These are phyloP conservation scores for Tetrahymena malaccensis DNA, from an alignment of 73 alveolate species.

Conservation along the genomic window DNA sequence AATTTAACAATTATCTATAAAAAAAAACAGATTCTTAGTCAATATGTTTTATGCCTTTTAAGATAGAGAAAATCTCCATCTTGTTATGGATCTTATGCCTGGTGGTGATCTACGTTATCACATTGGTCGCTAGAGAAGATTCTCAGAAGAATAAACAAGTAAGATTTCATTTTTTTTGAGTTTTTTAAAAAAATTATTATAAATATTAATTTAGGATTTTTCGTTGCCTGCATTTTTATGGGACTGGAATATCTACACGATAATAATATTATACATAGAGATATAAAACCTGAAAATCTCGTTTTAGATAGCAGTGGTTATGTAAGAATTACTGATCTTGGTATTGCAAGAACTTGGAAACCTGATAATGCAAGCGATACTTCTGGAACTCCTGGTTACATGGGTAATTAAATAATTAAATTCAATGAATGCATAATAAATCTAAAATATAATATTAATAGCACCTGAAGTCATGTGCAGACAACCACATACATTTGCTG, in stretches of 20 bases:
- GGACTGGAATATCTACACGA: conserved; percentile 34
- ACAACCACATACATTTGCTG: conserved; percentile 82
- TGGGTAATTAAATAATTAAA: conserved; percentile 39
- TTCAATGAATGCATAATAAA: no score
- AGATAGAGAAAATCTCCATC: conserved; percentile 80
- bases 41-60: conserved; percentile 89
- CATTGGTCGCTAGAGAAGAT: conserved; percentile 65
- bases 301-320: conserved; percentile 41
- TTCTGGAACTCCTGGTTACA: conserved; percentile 89
- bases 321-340: conserved; percentile 73
- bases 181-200: no score
- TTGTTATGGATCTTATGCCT: conserved; percentile 75
- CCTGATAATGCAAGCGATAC: conserved; percentile 74
- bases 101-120: conserved; percentile 95
- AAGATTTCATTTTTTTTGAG: conserved; percentile 12
- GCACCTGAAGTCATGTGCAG: conserved; percentile 94
- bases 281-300: conserved; percentile 37
- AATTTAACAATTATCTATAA: no score
- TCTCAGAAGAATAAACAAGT: conserved; percentile 84
- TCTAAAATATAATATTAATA: background rate
- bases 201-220: background rate
- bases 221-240: conserved; percentile 16
- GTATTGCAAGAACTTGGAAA: conserved; percentile 67
- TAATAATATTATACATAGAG: conserved; percentile 26
- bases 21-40: conserved; percentile 57